These are phyloP conservation scores for Adansonia rubrostipa DNA, from an alignment of 441 rosid genomes.

Conservation along the genomic window DNA sequence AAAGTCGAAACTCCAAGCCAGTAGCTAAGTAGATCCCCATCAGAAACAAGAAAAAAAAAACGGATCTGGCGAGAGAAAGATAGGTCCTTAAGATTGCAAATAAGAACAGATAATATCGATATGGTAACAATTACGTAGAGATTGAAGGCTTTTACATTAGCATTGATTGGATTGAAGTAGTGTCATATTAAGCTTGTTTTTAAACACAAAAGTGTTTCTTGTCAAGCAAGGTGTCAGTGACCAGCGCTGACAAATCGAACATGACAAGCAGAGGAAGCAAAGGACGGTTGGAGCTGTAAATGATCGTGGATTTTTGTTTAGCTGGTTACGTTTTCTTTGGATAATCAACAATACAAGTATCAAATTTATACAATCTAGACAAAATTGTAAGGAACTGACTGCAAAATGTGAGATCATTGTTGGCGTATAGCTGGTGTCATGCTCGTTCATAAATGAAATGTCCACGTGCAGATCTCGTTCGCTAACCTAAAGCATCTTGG, in stretches of 20 bases:
- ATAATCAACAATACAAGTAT: background rate
- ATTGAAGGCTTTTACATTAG: slow-evolving; percentile 10
- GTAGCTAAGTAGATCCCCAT: background rate
- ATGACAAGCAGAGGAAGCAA: background rate
- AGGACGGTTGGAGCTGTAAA: background rate
- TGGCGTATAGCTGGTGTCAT: background rate
- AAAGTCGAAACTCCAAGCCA: background rate
- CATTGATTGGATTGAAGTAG: slow-evolving; percentile 20
- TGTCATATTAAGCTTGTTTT: slow-evolving; percentile 18
- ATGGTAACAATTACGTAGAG: background rate
- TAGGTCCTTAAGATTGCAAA: background rate
- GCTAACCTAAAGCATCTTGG: background rate
- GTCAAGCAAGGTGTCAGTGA: slow-evolving; percentile 20
- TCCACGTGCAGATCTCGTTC: slow-evolving; percentile 5
- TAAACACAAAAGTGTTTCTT: background rate
- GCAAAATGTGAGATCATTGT: slow-evolving; percentile 15
- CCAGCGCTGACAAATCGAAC: background rate
- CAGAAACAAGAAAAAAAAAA: background rate
- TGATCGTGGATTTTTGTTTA: background rate
- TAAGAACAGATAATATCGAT: background rate
- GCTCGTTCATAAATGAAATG: background rate
- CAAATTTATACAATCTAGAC: no score
- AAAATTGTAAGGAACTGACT: no score
- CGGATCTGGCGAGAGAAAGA: background rate
- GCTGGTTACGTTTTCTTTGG: background rate